A percentile compares a stretch with the other conserved stretches of the same genome.
These are phyloP conservation scores for Suillus ampliporus DNA, from an alignment of 768 basidiomycete species.

Conservation along the genomic window DNA sequence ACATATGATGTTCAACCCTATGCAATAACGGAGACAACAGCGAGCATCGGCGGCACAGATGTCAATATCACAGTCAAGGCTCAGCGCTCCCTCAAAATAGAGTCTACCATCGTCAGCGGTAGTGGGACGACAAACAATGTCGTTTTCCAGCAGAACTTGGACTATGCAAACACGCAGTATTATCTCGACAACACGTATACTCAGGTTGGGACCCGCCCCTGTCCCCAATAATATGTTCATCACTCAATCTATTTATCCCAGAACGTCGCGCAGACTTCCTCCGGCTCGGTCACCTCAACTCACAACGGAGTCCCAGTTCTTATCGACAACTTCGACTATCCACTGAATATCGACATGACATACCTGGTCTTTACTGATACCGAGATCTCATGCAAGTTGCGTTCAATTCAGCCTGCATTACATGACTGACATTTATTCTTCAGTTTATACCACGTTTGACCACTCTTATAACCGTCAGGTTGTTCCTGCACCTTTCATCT, in stretches of 20 bases:
- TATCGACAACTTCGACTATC: constrained; percentile 59
- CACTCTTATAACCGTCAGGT: constrained; percentile 70
- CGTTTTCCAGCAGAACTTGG: constrained; percentile 63
- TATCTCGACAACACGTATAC: constrained; percentile 53
- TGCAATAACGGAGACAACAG: constrained; percentile 55
- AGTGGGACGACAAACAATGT: constrained; percentile 63
- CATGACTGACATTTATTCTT: constrained; percentile 10
- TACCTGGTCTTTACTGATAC: constrained; percentile 37
- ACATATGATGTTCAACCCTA: constrained; percentile 62
- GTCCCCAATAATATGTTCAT: not conserved
- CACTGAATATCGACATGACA: constrained; percentile 50
- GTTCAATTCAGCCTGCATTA: not conserved
- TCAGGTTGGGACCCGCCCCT: constrained; percentile 34
- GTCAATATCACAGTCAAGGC: constrained; percentile 69
- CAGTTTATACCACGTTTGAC: constrained; percentile 62
- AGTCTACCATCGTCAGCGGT: constrained; percentile 64
- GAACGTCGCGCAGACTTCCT: constrained; percentile 57
- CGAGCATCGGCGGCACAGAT: constrained; percentile 48
- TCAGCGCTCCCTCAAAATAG: constrained; percentile 60
- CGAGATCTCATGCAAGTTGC: constrained; percentile 23
- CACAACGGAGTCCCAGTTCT: constrained; percentile 52
- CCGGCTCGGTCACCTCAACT: constrained; percentile 51
- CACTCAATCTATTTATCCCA: constrained; percentile 23
- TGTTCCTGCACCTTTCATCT: constrained; percentile 61
- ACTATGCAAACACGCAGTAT: constrained; percentile 66